Base-by-base conservation (phyloP, 805 yeast genomes). In the Metschnikowia arizonensis region DNA sequence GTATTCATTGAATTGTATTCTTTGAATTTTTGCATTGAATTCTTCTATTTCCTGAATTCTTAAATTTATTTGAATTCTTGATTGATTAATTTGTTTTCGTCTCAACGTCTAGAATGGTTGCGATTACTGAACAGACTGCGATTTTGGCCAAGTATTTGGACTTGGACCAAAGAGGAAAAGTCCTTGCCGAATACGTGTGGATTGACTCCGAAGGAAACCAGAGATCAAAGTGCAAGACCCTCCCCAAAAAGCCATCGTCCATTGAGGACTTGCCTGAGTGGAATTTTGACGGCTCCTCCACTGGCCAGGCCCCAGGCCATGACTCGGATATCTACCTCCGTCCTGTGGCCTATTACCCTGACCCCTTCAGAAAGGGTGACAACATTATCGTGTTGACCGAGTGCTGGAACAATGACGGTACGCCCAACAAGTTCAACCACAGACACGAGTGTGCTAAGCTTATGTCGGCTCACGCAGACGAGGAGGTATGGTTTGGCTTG, bases 221-320 rank as follows among this genome's bases (percentile, higher is more conserved):
- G 60, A 87, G 99, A 76, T 88, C 97, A 50, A 93, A 93, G 77
- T 89, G 96, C 73, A 86, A 83, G 72, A 93, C 99, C 47, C 74
- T 93, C 55, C 62, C 61, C 61, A 79, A 81, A 71, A 76, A 72
- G 62, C 85, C 93, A 45, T 63, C 79, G 37, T 74, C 85, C 30
- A 73, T 88, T 44, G 91, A 85, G 51, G 95, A 93, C 64, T 78
- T 93, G 59, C 97, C 98, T 57, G 97, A 91, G 73, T 93, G 99
- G 99, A 93, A 93, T 79, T 93, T 93, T 62, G 99, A 93, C 69
- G 99, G 99, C 72, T 90, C 98, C 35, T 90, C 98, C 28, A 93
- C 99, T 44, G 89, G 85, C 58, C 99, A 93, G 77, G 98, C 99
- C 46, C 97, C 97, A 61, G 99, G 99, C 59, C 83, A 86, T 69